Conservation (phyloP, 192 early-diverging fungal species). For the Umbelopsis sp. region DNA sequence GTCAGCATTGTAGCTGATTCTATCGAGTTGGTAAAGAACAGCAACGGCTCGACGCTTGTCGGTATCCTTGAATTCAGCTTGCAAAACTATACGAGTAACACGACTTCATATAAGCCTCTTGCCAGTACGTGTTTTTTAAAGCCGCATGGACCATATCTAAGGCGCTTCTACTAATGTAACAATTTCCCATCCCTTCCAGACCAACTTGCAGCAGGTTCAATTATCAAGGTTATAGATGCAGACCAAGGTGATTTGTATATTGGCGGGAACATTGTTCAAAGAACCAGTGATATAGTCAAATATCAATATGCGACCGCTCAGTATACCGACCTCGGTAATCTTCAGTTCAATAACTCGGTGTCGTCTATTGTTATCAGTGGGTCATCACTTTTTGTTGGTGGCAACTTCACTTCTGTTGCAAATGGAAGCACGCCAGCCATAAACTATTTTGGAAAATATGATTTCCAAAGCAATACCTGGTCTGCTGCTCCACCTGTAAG, state of each 20-base stretch:
- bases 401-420: constrained; percentile 8
- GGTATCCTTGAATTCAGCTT: constrained; percentile 36
- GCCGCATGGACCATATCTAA: too few relatives aligned
- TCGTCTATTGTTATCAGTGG: neutral
- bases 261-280: constrained; percentile 48
- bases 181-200: constrained; percentile 25
- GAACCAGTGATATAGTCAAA: constrained; percentile 50
- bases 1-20: constrained; percentile 36
- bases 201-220: constrained; percentile 49
- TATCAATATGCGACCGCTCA: constrained; percentile 40
- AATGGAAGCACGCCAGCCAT: neutral
- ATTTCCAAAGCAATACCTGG: neutral
- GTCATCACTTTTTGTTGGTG: constrained; percentile 11
- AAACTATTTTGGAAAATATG: constrained; percentile 11
- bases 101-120: constrained; percentile 26
- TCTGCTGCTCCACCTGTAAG: neutral
- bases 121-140: constrained; percentile 2
- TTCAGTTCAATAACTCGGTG: neutral
- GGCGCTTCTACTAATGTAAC: neutral
- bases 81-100: neutral
- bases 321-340: neutral
- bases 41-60: constrained; percentile 16
- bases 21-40: constrained; percentile 21
- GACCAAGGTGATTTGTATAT: constrained; percentile 41
- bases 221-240: constrained; percentile 48